Evolutionary conservation across 192 early-diverging fungal species (phyloP), one percentile per base, ranked within the genome.

Genomic region (Coemansia sp.): DNA sequence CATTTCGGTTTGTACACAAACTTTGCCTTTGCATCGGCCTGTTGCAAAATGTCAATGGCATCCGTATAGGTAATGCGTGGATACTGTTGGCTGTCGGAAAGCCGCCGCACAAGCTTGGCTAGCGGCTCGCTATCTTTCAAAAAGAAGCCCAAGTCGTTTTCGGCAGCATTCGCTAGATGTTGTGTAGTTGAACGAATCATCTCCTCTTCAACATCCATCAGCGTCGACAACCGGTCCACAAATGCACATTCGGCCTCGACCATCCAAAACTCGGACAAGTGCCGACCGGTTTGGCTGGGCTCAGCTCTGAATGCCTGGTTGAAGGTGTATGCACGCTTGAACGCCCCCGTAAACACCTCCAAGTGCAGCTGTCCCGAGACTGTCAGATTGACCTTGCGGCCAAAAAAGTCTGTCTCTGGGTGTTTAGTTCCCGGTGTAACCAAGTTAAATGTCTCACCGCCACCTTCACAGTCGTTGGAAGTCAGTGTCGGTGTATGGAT

Each of bases 221-320:
- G 64, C 9, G 86, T 78, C 3, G 81, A 71, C 19, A 94, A 55
- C 26, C 80, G 37, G 45, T 82, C 72, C 8, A 93, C 64, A 78
- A 93, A 94, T 0, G 91, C 86, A 37, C 89, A 82, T 64, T 96
- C 94, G 2, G 91, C 92, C 66, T 96, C 94, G 26, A 93, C 65
- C 94, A 96, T 96, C 91, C 93, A 94, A 61, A 96, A 96, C 72
- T 96, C 94, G 2, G 93, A 89, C 19, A 96, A 57, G 69, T 96
- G 94, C 22, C 92, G 86, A 5, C 90, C 86, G 3, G 90, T 91
- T 59, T 87, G 75, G 11, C 89, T 90, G 13, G 85, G 84, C 65
- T 96, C 94, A 10, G 94, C 94, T 10, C 94, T 81, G 64, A 96
- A 96, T 0, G 88, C 81, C 18, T 89, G 94, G 13, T 88, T 86